Evolutionary conservation across 2,329 filamentous ascomycete genomes (phyloP).

Genomic region (Lojkania enalia): DNA sequence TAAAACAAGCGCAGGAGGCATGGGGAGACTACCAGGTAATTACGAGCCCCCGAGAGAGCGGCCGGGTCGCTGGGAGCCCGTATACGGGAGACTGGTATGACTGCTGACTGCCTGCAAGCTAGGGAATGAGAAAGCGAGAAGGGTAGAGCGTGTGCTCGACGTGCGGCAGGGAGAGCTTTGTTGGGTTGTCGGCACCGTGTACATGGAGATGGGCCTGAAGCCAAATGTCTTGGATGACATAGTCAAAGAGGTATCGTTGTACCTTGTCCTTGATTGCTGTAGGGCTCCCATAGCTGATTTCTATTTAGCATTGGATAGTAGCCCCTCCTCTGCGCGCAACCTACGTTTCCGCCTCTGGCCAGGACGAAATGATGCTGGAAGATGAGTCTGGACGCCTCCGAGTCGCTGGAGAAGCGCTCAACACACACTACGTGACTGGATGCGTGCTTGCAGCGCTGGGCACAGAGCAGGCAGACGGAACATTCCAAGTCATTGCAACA

Average conservation of each 20-base stretch:
- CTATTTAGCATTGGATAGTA: slow-evolving; percentile 77
- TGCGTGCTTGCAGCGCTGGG: slow-evolving; percentile 94
- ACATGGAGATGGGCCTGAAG: slow-evolving; percentile 96
- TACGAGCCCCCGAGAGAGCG: not conserved
- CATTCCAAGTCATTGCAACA: slow-evolving; percentile 89
- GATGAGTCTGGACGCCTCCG: slow-evolving; percentile 90
- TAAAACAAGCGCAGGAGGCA: slow-evolving; percentile 70
- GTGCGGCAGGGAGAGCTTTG: slow-evolving; percentile 94
- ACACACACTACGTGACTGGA: slow-evolving; percentile 79
- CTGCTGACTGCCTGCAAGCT: slow-evolving; percentile 49
- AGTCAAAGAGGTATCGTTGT: slow-evolving; percentile 72
- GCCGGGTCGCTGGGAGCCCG: not conserved
- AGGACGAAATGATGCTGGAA: slow-evolving; percentile 81
- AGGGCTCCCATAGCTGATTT: not conserved
- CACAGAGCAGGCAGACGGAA: slow-evolving; percentile 87
- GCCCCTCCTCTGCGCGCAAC: slow-evolving; percentile 76
- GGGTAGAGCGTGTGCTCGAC: slow-evolving; percentile 87
- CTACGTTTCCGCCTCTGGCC: slow-evolving; percentile 67
- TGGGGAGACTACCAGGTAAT: slow-evolving; percentile 73
- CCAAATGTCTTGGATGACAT: slow-evolving; percentile 96
- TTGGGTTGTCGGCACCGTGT: slow-evolving; percentile 93
- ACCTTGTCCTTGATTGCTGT: not conserved
- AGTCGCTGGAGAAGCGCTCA: slow-evolving; percentile 71
- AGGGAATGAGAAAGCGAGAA: slow-evolving; percentile 72
- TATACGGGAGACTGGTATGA: not conserved